Base-by-base conservation (phyloP, 2,329 filamentous ascomycete species). In the Trichoderma arundinaceum region DNA sequence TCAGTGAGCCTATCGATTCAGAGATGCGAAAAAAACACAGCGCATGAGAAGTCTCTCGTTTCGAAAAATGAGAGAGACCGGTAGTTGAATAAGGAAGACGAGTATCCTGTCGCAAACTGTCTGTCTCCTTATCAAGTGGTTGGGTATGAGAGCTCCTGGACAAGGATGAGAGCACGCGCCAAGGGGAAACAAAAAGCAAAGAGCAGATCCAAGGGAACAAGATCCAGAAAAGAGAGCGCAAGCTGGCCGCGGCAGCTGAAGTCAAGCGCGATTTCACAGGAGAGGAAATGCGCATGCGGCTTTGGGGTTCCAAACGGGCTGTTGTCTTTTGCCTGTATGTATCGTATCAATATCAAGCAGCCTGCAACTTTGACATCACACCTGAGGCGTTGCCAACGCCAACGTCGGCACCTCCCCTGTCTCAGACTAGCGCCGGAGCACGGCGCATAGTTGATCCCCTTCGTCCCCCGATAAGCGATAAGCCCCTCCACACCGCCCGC, bases 401-500 rank as follows among this genome's bases (percentile, higher is more conserved):
- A 66, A 66, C 49, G 39, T 32, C 38, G 17, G 38, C 9, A 35
- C 41, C 43, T 57, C 38, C 19, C 59, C 38, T 44, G 48, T 43
- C 38, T n/a, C 32, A 33, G 54, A 44, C 39, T 28, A 43, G 33
- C 17, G 28, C 32, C 69, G 67, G 69, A 68, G 33, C 13, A 12
- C 68, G 69, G 69, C 62, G 44, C n/a, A 66, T 65, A 56, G 44
- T 66, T 68, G 48, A 53, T 61, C 58, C 58, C 22, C 38, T 13
- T 8, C 22, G 17, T 4, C 19, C 65, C 58, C 39, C 17, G 69
- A 70, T 70, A 68, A 58, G 19, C 53, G 68, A 70, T 70, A 71
- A 68, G 64, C 44, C 51, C 46, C 53, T 58, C 32, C 33, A 49
- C 63, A 59, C 66, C 54, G 65, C 66, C 67, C 46, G 44, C 53